These are phyloP conservation scores for Camptophora hylomeconis DNA, from an alignment of 2,329 filamentous ascomycete species.

Conservation along the genomic window DNA sequence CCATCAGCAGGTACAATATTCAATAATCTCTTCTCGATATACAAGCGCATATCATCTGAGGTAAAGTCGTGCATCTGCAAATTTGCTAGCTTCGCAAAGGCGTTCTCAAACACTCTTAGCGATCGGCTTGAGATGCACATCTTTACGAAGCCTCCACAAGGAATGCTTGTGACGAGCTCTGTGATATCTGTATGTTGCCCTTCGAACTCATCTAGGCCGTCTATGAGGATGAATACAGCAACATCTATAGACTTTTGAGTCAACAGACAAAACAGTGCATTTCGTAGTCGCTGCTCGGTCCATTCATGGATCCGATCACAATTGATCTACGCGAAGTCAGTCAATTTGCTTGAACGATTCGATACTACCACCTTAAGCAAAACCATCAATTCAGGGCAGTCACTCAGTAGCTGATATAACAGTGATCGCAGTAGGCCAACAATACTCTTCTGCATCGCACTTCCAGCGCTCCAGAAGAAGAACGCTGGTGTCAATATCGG, in stretches of 20 bases:
- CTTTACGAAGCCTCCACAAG: no score
- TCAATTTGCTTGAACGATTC: no score
- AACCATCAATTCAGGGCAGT: background rate
- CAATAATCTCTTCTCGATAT: background rate
- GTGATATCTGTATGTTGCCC: conserved; percentile 1
- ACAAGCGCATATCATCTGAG: conserved; percentile 4
- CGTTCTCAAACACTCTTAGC: conserved; percentile 6
- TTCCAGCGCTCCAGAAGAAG: conserved; percentile 3
- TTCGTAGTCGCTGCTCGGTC: background rate
- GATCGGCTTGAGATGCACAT: conserved; percentile 8
- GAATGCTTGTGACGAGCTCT: no score
- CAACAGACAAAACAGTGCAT: background rate
- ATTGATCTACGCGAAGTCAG: no score
- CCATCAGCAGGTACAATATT: background rate
- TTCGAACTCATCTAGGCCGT: conserved; percentile 2
- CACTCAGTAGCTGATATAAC: conserved; percentile 2
- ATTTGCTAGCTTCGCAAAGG: conserved; percentile 4
- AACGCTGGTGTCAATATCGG: conserved; percentile 1
- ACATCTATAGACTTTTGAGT: background rate
- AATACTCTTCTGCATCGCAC: background rate
- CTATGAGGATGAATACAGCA: conserved; percentile 1
- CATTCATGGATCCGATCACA: no score
- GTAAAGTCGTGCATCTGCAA: conserved; percentile 6
- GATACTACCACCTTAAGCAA: no score
- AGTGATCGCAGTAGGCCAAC: conserved; percentile 2